Percentiles rank a stretch among this genome's conserved stretches.
Conservation (phyloP, 2,329 filamentous ascomycete genomes). For the Verticillium albo-atrum region DNA sequence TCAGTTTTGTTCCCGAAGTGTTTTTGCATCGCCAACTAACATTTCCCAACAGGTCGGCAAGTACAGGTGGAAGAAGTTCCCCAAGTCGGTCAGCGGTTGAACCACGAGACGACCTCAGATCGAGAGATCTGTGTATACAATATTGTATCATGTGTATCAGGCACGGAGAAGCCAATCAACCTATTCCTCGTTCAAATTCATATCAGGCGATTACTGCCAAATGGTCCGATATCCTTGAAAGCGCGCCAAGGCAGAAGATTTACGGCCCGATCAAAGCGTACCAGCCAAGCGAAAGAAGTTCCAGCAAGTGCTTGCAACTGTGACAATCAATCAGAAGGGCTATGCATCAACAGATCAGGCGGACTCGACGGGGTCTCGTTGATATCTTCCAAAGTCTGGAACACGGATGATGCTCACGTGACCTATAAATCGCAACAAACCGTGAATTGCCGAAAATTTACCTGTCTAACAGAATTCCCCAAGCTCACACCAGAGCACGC, state of each 20-base stretch:
- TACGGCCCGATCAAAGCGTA: too few relatives aligned
- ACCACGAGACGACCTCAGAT: constrained; percentile 8
- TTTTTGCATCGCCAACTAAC: constrained; percentile 28
- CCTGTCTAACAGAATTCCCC: too few relatives aligned
- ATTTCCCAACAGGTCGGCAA: constrained; percentile 41
- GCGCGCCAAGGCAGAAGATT: too few relatives aligned
- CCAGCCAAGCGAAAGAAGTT: too few relatives aligned
- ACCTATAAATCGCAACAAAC: background rate
- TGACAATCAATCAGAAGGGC: too few relatives aligned
- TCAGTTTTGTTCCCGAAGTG: constrained; percentile 39
- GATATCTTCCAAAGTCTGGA: background rate
- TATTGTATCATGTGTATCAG: constrained; percentile 5
- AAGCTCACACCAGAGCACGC: background rate
- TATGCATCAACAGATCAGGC: too few relatives aligned
- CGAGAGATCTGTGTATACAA: constrained; percentile 10
- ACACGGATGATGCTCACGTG: background rate
- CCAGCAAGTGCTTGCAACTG: too few relatives aligned
- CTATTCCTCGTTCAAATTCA: background rate
- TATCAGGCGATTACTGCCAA: background rate
- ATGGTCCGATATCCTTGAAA: background rate
- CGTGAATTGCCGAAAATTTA: too few relatives aligned
- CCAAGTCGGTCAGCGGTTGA: constrained; percentile 38
- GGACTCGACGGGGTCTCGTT: background rate
- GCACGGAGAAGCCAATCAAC: background rate
- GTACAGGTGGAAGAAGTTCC: constrained; percentile 53